Evolutionary conservation across 2,329 filamentous ascomycete species (phyloP), one percentile per base, ranked within the genome.

Genomic region (Pleomassaria siparia): DNA sequence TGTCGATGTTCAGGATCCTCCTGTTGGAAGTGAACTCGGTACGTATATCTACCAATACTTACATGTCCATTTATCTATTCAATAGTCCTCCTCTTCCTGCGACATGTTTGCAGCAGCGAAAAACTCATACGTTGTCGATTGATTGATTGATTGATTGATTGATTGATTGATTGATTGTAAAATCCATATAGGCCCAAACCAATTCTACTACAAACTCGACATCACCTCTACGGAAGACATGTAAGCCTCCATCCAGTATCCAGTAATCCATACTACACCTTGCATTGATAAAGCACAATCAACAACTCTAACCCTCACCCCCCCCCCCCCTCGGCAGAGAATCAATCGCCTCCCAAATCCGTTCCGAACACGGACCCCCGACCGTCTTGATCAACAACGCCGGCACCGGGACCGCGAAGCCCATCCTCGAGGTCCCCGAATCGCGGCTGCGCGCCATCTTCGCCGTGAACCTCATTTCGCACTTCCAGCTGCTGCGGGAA

Each of bases 361-460:
- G 49, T 9, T 24, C 32, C 2, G 50, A 51, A 3, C 43, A 47
- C 16, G 58, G 58, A 2, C 18, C 51, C 30, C 56, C 57, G 6
- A 53, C 52, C 11, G 49, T 61, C 13, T 49, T 61, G 6, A 50
- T 61, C 43, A 61, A 61, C 55, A 61, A 61, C 30, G 58, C 58
- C n/a, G 58, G 50, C 13, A 52, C 59, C 11, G 47, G 44, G 10
- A 48, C 29, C 11, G 47, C 45, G 21, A 47, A 52, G 10, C 47
- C 54, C 5, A 50, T 56, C 7, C 30, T 56, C 13, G 43, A 36
- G 30, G 42, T 45, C 2, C 44, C 40, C 8, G 43, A 50, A 15
- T 25, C 44, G 3, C 30, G 47, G 24, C 26, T 29, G 37, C 24
- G 48, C 43, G 33, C 49, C 12, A 25, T 60, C 13, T 62, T 61